These are phyloP conservation scores for Aechmea fasciata DNA, from an alignment of 176 grass and related monocot species.

Conservation along the genomic window DNA sequence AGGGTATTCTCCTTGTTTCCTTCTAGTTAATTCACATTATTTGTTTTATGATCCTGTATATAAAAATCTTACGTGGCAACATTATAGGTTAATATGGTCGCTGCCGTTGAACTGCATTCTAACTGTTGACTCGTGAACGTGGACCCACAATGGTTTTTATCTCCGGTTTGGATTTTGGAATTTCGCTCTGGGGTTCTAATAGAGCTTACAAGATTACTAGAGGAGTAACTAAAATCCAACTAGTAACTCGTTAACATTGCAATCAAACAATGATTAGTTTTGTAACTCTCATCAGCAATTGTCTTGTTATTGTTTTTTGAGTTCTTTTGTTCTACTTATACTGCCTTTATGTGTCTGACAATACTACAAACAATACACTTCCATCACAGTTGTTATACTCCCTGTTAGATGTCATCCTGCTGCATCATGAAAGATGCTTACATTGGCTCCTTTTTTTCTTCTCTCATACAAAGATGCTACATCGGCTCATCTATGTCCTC, in stretches of 20 bases:
- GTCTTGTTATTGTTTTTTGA: background rate
- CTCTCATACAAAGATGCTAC: background rate
- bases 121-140: too few relatives aligned
- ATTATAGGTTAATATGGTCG: too few relatives aligned
- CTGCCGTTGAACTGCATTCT: too few relatives aligned
- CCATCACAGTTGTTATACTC: background rate
- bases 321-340: background rate
- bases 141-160: too few relatives aligned
- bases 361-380: background rate
- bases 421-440: background rate
- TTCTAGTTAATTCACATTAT: too few relatives aligned
- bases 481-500: background rate
- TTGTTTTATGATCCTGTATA: too few relatives aligned
- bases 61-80: too few relatives aligned
- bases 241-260: background rate
- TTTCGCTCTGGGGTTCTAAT: too few relatives aligned
- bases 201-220: too few relatives aligned
- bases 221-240: background rate
- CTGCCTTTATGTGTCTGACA: too few relatives aligned
- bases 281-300: background rate
- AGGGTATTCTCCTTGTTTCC: background rate
- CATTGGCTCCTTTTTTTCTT: background rate
- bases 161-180: too few relatives aligned
- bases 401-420: background rate
- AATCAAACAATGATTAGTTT: background rate